Evolutionary conservation across 2,329 filamentous ascomycete species (phyloP), one percentile per base, ranked within the genome.

Genomic region (Aspergillus udagawae): DNA sequence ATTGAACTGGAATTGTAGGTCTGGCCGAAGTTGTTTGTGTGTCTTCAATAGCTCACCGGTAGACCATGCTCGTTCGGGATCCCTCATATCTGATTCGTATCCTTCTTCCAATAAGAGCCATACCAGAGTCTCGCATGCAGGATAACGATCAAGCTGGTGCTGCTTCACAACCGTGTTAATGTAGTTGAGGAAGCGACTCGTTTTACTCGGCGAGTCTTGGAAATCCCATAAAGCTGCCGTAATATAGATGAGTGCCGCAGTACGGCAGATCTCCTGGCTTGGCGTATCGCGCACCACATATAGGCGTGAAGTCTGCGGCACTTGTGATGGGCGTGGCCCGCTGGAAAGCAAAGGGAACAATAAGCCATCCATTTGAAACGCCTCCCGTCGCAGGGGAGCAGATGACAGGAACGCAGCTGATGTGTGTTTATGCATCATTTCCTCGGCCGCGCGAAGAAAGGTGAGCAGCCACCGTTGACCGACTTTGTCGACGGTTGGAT

Each of bases 331-430:
- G 20, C 67, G 71, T 10, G 75, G 75, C 7, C 75, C 75, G 55
- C 69, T 73, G n/a, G 75, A 75, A n/a, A 77, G 67, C 5, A 76
- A 57, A 14, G 70, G 65, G 52, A 75, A 75, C 8, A 77, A 62
- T 20, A 73, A 70, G 49, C 71, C 67, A 17, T 68, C 67, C 68
- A 75, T 75, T 47, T 72, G 65, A 44, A 77, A 77, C 0, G 66
- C 64, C 9, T 63, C 53, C 17, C 59, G 63, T 35, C 73, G 66
- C 45, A 68, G 64, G 4, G 73, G 73, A 21, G 67, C 65, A 17
- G 65, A 60, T 7, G 51, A 54, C 9, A 71, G 62, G 50, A 69
- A 75, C 17, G 63, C 52, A 3, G 61, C 54, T 14, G 64, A 57
- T 47, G 55, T 70, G 47, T 75, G 72, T 25, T 66, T 60, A 5